Base-by-base conservation (phyloP, 176 grass and related monocot genomes). In the Dendrocalamus sinicus region DNA sequence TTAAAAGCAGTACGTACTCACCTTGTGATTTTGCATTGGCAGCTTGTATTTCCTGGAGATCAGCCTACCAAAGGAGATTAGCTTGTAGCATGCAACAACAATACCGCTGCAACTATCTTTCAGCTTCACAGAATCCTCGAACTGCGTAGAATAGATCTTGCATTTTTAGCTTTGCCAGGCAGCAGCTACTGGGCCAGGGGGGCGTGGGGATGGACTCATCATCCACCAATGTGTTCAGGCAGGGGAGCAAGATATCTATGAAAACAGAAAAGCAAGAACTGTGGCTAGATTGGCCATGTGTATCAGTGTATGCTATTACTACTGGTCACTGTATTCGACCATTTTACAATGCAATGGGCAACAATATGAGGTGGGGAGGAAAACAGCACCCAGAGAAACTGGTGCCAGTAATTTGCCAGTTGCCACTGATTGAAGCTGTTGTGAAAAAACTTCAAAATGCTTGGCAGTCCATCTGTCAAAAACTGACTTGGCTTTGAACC, bases 11-110 rank as follows among this genome's bases (percentile, higher is more conserved):
- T 39, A 61, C 5, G 30, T 84, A 58, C 60, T 76, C 84, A 71
- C 84, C 62, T 68, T 57, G 14, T 52, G 55, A 65, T 55, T 87
- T 58, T 52, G 32, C 60, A 65, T 91, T 68, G 58, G n/a, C 91
- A 98, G 96, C 76, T 92, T 95, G 71, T 98, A 98, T 84, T 96
- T 99, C 86, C 75, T 99, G 89, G 93, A 96, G 54, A 89, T 94
- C 81, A 99, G 96, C 58, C 82, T 99, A 13, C 96, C 96, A 19
- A 88, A 96, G 91, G 96, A 94, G 65, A 81, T 94, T 73, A 94
- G 76, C 81, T 80, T 91, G 85, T 91, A 88, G 61, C 43, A 14
- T 58, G n/a, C 70, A 8, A 30, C 39, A 8, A 43, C 39, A 17
- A 12, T n/a, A 59, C 1, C 5, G 9, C 73, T 23, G 24, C 24